Evolutionary conservation across 148 eudicot species (phyloP), one percentile per base, ranked within the genome.

Genomic region (Selenicereus undatus): DNA sequence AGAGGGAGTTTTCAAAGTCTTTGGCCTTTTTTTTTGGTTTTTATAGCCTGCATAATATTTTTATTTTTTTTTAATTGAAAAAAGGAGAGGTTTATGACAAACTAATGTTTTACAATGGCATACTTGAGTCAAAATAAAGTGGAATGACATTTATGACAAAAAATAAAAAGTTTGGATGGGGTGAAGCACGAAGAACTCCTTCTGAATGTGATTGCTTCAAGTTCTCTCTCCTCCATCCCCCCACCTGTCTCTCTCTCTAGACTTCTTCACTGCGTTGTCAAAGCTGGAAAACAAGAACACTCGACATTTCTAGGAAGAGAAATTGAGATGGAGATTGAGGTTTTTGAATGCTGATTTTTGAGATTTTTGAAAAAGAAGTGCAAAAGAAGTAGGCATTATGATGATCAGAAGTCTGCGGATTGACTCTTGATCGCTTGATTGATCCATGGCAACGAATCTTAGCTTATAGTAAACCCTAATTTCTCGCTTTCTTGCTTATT

Each of bases 391-490:
- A 32, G 20, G 6, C 76, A 74, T 62, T 50, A 78, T 24, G 32
- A 65, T 39, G 8, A 39, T 39, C 3, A 39, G 43, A 39, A 39
- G 5, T 36, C 14, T 35, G 9, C 17, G 9, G 8, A 42, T 35
- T 8, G 13, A n/a, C 14, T 48, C 52, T 48, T 65, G 16, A 30
- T 73, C 29, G 5, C 36, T 36, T 36, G 35, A 48, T 50, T 16
- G 54, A 73, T 73, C 50, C 48, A 43, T 74, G 76, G 36, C 60
- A 21, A 74, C 27, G 68, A 64, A 64, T 48, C 11, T 24, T 39
- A 39, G 27, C 75, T 39, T 2, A 9, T 17, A 64, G 68, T 64
- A 77, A 87, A 82, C 84, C 87, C 87, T 82, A 85, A 78, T 74
- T 80, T 74, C 45, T 32, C 60, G 26, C 54, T 48, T n/a, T 17